Evolutionary conservation across 495 filamentous ascomycete species (phyloP), one percentile per base, ranked within the genome.

Genomic region (Tuber magnatum): DNA sequence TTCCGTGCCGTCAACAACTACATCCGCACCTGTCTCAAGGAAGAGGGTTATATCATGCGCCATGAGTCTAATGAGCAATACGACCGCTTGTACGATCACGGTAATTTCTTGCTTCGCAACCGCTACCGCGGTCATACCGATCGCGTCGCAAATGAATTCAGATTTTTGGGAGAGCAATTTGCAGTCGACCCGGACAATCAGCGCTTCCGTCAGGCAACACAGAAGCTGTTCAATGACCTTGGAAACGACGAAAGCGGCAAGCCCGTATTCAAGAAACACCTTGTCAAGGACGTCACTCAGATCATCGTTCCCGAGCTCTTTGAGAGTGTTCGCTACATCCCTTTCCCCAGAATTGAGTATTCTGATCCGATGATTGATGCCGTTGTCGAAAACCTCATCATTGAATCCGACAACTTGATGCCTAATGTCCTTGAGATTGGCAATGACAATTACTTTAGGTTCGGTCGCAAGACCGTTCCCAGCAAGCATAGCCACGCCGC

Each of bases 321-420:
- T 77, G 93, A 97, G 86, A 92, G 89, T 77, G 85, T 96, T 39
- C 91, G 93, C 73, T 99, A 99, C 84, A 90, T 99, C 38, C 95
- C 95, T 28, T 89, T 99, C 72, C 96, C 95, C 18, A 90, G 95
- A 41, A 97, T 98, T 73, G 95, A 99, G 84, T 95, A 95, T 78
- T 91, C 90, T 3, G 96, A 99, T 80, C 88, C 88, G 20, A 89
- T 90, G 87, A 86, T 95, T 71, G 95, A 99, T 84, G 92, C 91
- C 71, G 86, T 98, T 24, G 87, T 99, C 61, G 95, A 99, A 86
- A 99, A 99, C 83, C 86, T 99, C 40, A 90, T 97, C 65, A 88
- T 99, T 77, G 95, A 99, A 85, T 93, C 93, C 75, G 95, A 98
- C 85, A 99, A 99, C 85, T 88, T 99, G 78, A 93, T 95, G 88